Evolutionary conservation across 345 rosid species (phyloP).

Genomic region (Eucalyptus tenuipes): DNA sequence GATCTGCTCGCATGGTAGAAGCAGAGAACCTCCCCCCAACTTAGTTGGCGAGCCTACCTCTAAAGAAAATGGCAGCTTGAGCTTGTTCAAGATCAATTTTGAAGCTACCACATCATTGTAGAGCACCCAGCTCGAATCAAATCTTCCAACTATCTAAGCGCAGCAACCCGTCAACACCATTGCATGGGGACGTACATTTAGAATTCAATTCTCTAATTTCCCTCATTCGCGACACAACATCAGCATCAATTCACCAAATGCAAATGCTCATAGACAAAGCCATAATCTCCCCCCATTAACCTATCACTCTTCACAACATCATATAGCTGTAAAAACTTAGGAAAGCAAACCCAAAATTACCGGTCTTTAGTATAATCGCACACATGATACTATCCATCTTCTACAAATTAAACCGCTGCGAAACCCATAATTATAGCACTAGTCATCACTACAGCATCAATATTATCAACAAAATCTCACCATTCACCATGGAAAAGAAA

Average conservation of each 20-base stretch:
- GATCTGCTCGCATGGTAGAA: neutral
- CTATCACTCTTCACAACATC: neutral
- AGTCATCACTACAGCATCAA: neutral
- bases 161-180: neutral
- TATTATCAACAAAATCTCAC: neutral
- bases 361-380: neutral
- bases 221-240: neutral
- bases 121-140: neutral
- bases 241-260: neutral
- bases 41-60: accelerated
- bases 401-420: neutral
- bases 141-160: neutral
- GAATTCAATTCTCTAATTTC: neutral
- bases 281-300: neutral
- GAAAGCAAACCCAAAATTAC: neutral
- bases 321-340: neutral
- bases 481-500: neutral
- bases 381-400: neutral
- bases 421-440: neutral
- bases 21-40: neutral
- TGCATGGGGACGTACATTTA: neutral
- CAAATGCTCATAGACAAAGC: neutral
- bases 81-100: neutral
- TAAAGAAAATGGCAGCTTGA: neutral
- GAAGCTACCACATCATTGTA: neutral